Evolutionary conservation across 257 asterid species (phyloP), one percentile per base, ranked within the genome.

Genomic region (Thymus mandschuricus): DNA sequence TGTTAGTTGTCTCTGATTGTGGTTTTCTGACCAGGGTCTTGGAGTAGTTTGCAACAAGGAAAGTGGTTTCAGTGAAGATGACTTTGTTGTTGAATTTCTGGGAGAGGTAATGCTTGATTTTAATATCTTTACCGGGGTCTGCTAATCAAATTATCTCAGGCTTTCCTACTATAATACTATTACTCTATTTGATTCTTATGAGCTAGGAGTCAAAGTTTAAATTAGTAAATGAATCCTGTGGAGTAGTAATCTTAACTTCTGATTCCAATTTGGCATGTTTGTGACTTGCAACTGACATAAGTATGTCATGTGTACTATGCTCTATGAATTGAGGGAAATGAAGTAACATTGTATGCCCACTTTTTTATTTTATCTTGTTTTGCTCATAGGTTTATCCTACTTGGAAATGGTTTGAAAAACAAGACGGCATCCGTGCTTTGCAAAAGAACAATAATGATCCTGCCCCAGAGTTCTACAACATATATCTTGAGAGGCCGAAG

Each of bases 391-490:
- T 95, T 72, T 95, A 95, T 86, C 99, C 99, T 48, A 86, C 98
- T 27, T 95, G 99, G 99, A 95, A 92, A 81, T 95, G 99, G 99
- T 89, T 83, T 78, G 99, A 95, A 81, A 95, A 95, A 76, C 99
- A 95, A 87, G 99, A 95, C 71, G 99, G 99, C 60, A 95, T 95
- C 72, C 97, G 96, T 64, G 84, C 97, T 76, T 79, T 95, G 85
- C 99, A 95, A 78, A 92, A 87, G 81, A 92, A 92, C 76, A 88
- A 80, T 74, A 87, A 89, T 44, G 99, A 95, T 77, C 96, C 98
- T 58, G 98, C 95, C 70, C 97, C 99, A 29, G 99, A 95, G 82
- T 95, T 95, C 77, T 95, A 95, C 82, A 95, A 95, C 86, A 95
- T 95, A 78, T 83, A 88, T 86, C 92, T 95, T 44, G 99, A 95